Base-by-base conservation (phyloP, 2,329 filamentous ascomycete genomes). In the Fusarium papillatum region DNA sequence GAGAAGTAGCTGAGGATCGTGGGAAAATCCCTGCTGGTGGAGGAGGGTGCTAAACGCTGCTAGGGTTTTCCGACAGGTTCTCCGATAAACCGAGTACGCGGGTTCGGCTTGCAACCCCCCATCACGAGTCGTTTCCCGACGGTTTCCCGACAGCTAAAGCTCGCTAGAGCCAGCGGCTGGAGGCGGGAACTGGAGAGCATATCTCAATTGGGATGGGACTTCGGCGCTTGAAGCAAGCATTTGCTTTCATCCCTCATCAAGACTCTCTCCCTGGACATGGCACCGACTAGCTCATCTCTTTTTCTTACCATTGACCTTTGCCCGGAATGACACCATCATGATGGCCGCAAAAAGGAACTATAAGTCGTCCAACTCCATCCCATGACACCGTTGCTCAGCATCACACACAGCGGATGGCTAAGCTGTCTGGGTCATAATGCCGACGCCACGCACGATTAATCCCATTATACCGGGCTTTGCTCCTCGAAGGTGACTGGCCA, bases 401-500 rank as follows among this genome's bases (percentile, higher is more conserved):
- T 34, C 29, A 13, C 19, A 19, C 50, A 34, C 19, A 22, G 13
- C 29, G 29, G 29, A 57, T n/a, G 13, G 34, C 29, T 13, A 22
- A 22, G 34, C 50, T 22, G 2, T 7, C 50, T 57, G 19, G 13
- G 29, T 14, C 29, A 34, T 31, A 34, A 57, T 57, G 50, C 29
- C 19, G 50, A 57, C 50, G 50, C 50, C 50, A 34, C 50, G 29
- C 19, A 13, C 38, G 31, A 41, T 29, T 19, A 72, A 72, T 17
- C 68, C 68, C 7, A 57, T 65, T 16, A 65, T 70, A 9, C 68
- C 70, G 11, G 70, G 70, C 14, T 73, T 70, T n/a, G 31, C 70
- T 9, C 70, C 48, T 53, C 8, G 4, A 53, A 26, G 48, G 48
- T 17, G 48, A 6, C 13, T 14, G 48, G 14, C 48, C 48, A 2